Evolutionary conservation across 768 basidiomycete species (phyloP), one percentile per base, ranked within the genome.

Genomic region (Tubosaeta sp.): DNA sequence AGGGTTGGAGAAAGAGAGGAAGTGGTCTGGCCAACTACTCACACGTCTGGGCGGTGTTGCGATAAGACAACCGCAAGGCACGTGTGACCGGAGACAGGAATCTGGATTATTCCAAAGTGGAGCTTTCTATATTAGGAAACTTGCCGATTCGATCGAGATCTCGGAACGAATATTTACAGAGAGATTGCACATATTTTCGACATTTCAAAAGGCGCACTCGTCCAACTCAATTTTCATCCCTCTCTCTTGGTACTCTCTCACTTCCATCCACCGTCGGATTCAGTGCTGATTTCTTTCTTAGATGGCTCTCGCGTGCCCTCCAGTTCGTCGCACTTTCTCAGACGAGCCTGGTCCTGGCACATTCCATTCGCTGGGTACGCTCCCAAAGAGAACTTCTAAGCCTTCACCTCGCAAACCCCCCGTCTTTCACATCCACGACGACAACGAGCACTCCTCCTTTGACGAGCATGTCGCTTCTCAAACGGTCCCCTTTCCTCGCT

Each of bases 291-390:
- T 19, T 53, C 50, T 46, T 43, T 7, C 26, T 4, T 25, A 61
- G 51, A 68, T 65, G 66, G 5, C 52, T 22, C 22, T 38, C 37
- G 19, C 10, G 38, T 58, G 53, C 10, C 19, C 45, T 4, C 43
- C 51, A 12, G 48, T 55, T 12, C 42, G 16, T 43, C 65, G 62
- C 22, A 52, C 68, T 6, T 76, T 75, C 60, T 69, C 74, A 38
- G 71, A 75, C 26, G 71, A 75, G 50, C 63, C 61, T 46, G 74
- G 75, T 37, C 64, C 71, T 19, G 81, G 80, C 53, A 74, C 82
- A 19, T 82, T 83, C 51, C 70, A 71, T 16, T 66, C 77, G 11
- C 69, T 83, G 42, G 72, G 74, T 26, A 45, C 59, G 16, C 75
- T 82, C 33, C 82, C 82, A 43, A 71, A 71, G 27, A 69, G 75